Evolutionary conservation across 768 basidiomycete species (phyloP).

Genomic region (Kwoniella dejecticola): DNA sequence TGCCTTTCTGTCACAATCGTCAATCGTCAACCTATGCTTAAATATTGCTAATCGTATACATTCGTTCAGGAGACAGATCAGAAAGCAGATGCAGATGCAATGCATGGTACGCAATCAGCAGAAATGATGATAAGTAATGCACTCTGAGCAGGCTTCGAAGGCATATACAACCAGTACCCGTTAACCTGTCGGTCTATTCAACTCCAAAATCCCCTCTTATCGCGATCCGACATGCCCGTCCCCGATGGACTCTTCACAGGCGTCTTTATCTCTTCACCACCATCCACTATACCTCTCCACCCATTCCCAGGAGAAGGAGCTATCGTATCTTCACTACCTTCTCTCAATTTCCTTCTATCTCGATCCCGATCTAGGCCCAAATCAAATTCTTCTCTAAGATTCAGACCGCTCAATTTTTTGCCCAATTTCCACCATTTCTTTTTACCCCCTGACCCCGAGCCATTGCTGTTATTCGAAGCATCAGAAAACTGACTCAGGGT

Average conservation of each 20-base stretch:
- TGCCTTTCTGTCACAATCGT: no score
- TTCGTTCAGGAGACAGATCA: no score
- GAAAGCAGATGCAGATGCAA: no score
- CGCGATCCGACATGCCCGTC: not conserved
- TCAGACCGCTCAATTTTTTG: constrained; percentile 11
- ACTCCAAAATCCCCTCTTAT: constrained; percentile 16
- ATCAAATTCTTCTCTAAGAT: constrained; percentile 5
- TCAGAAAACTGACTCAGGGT: constrained; percentile 5
- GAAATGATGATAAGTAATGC: no score
- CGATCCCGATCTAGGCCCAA: not conserved
- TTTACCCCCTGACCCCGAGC: constrained; percentile 23
- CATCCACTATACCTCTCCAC: not conserved
- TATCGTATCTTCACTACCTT: constrained; percentile 33
- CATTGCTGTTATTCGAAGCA: not conserved
- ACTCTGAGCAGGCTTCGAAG: no score
- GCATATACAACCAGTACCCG: no score
- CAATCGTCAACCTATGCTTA: no score
- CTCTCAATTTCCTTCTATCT: constrained; percentile 22
- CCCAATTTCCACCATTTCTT: constrained; percentile 43
- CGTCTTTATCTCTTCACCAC: constrained; percentile 8
- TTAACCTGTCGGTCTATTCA: not conserved
- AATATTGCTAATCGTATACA: no score
- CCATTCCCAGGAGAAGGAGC: not conserved
- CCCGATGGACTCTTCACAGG: constrained; percentile 2
- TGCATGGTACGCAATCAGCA: no score